Evolutionary conservation across 768 basidiomycete species (phyloP).

Genomic region (Xerocomus brunneocitrinus): DNA sequence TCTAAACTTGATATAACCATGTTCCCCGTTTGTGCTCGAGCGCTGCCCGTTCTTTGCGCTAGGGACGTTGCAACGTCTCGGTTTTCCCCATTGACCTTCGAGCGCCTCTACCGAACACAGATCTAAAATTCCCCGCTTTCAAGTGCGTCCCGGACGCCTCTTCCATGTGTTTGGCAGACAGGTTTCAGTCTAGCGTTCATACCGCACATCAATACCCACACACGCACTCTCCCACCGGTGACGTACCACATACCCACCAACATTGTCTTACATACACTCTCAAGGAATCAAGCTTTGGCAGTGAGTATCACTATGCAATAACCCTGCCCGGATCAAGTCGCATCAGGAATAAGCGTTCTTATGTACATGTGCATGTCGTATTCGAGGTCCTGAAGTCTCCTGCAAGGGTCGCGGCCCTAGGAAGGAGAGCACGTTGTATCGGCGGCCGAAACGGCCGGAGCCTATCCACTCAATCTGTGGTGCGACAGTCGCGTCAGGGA

Average conservation of each 20-base stretch:
- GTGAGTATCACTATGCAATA: neutral
- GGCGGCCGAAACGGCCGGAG: neutral
- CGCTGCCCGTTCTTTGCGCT: conserved; percentile 2
- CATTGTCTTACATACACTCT: neutral
- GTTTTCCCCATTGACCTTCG: neutral
- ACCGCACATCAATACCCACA: conserved; percentile 4
- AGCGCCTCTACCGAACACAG: conserved; percentile 3
- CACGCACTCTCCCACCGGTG: conserved; percentile 6
- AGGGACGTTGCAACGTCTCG: neutral
- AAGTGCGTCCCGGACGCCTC: conserved; percentile 19
- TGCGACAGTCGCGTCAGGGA: neutral
- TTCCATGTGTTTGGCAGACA: conserved; percentile 14
- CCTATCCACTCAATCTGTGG: neutral
- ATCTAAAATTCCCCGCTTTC: conserved; percentile 6
- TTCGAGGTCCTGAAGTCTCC: neutral
- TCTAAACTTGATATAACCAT: neutral
- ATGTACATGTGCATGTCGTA: neutral
- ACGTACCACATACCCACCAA: conserved; percentile 1
- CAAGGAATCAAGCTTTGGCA: neutral
- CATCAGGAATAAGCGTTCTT: neutral
- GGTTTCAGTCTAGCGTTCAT: conserved; percentile 12
- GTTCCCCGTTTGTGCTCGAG: neutral
- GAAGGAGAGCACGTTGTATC: neutral
- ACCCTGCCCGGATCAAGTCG: neutral
- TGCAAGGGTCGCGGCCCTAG: neutral